Evolutionary conservation across 148 eudicot species (phyloP).

Genomic region (Cornus controversa): DNA sequence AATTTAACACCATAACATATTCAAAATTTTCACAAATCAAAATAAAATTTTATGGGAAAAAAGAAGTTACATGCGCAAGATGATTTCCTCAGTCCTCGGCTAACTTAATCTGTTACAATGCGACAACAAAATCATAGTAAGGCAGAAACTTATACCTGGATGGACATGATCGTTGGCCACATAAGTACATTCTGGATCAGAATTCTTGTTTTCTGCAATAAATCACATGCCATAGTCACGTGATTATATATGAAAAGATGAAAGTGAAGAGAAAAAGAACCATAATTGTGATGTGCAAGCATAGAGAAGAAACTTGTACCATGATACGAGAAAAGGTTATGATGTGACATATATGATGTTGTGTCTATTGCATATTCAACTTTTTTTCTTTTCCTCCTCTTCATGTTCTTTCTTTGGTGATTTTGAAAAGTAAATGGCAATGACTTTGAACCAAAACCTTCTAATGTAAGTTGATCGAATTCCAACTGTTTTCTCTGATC

Average conservation of each 20-base stretch:
- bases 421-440: conserved; percentile 45
- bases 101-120: not conserved
- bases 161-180: conserved; percentile 49
- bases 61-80: not conserved
- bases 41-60: not conserved
- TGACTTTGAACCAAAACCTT: conserved; percentile 50
- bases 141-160: conserved; percentile 44
- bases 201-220: conserved; percentile 68
- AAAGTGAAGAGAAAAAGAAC: conserved; percentile 1
- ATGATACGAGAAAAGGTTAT: conserved; percentile 70
- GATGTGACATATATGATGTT: conserved; percentile 61
- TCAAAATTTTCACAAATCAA: not conserved
- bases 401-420: conserved; percentile 49
- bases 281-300: not conserved
- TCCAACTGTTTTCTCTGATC: conserved; percentile 47
- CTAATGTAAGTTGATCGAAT: conserved; percentile 42
- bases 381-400: conserved; percentile 76
- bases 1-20: not conserved
- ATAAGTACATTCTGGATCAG: conserved; percentile 57
- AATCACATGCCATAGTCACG: conserved; percentile 20
- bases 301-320: conserved; percentile 40
- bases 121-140: not conserved
- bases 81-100: not conserved
- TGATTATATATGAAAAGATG: not conserved
- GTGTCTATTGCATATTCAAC: conserved; percentile 67